Percentiles rank a stretch among this genome's conserved stretches.
These are phyloP conservation scores for Aspergillus ostianus DNA, from an alignment of 495 filamentous ascomycete genomes.

Conservation along the genomic window DNA sequence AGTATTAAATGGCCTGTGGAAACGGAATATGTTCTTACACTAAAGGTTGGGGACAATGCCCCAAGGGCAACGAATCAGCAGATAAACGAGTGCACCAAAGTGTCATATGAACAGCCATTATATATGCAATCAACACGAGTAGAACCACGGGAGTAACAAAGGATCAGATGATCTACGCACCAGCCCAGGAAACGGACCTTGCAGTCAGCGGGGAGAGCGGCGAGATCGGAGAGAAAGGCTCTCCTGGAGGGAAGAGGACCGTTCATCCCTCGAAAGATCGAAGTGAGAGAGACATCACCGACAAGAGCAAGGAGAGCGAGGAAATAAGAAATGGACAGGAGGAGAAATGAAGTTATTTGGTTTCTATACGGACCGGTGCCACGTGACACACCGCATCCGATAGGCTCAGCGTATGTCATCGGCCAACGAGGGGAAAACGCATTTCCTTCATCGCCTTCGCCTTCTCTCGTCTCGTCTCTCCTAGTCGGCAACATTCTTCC, in stretches of 20 bases:
- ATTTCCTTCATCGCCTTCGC: slow-evolving; percentile 11
- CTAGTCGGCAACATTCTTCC: slow-evolving; percentile 2
- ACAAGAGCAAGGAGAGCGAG: not conserved
- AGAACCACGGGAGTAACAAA: not conserved
- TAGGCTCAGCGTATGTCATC: slow-evolving; percentile 44
- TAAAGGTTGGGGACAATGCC: slow-evolving; percentile 26
- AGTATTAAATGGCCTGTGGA: slow-evolving; percentile 59
- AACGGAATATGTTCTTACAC: slow-evolving; percentile 67
- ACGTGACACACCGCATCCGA: slow-evolving; percentile 39
- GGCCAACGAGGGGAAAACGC: slow-evolving; percentile 37
- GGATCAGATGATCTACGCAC: slow-evolving; percentile 46
- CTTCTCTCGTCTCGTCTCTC: slow-evolving; percentile 9
- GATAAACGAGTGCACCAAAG: not conserved
- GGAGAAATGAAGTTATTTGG: not conserved
- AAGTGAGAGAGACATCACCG: not conserved
- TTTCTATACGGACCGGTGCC: slow-evolving; percentile 7
- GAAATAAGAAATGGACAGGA: not conserved
- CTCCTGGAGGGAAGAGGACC: slow-evolving; percentile 62
- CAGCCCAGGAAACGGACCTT: slow-evolving; percentile 94
- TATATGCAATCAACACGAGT: not conserved
- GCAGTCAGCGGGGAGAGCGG: slow-evolving; percentile 50
- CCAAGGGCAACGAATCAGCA: not conserved
- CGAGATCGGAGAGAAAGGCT: slow-evolving; percentile 65
- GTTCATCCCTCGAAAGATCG: slow-evolving; percentile 17
- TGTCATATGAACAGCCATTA: not conserved